These are phyloP conservation scores for Leptographium flavum DNA, from an alignment of 2,329 filamentous ascomycete genomes.

Conservation along the genomic window DNA sequence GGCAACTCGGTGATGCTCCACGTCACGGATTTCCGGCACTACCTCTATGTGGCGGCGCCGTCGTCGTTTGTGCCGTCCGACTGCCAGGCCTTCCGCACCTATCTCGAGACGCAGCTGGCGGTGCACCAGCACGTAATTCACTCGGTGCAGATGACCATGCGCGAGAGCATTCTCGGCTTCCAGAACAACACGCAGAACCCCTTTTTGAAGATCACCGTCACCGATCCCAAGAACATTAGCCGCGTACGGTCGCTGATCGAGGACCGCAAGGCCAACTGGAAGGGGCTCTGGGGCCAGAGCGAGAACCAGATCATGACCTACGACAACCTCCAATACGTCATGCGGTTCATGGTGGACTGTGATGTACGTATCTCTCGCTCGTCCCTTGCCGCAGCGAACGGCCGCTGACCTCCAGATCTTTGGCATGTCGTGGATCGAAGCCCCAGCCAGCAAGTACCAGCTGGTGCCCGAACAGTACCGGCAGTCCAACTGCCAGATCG, in stretches of 20 bases:
- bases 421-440: constrained; percentile 97
- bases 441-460: constrained; percentile 57
- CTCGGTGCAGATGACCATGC: constrained; percentile 66
- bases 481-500: constrained; percentile 93
- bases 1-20: constrained; percentile 92
- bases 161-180: constrained; percentile 87
- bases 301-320: constrained; percentile 71
- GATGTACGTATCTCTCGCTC: constrained; percentile 41
- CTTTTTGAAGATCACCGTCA: constrained; percentile 87
- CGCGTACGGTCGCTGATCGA: constrained; percentile 66
- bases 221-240: constrained; percentile 71
- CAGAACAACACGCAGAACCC: constrained; percentile 86
- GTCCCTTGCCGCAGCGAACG: too few species aligned
- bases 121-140: constrained; percentile 56
- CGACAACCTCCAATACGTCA: constrained; percentile 87
- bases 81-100: constrained; percentile 63
- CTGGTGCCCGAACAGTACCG: constrained; percentile 51
- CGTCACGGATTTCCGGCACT: constrained; percentile 91
- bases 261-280: constrained; percentile 69
- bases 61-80: constrained; percentile 66
- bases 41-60: constrained; percentile 85
- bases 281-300: constrained; percentile 63
- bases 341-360: constrained; percentile 97
- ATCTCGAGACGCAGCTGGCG: constrained; percentile 66
- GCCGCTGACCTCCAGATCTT: constrained; percentile 57